These are phyloP conservation scores for Neopestalotiopsis clavispora DNA, from an alignment of 2,329 filamentous ascomycete species.

Conservation along the genomic window DNA sequence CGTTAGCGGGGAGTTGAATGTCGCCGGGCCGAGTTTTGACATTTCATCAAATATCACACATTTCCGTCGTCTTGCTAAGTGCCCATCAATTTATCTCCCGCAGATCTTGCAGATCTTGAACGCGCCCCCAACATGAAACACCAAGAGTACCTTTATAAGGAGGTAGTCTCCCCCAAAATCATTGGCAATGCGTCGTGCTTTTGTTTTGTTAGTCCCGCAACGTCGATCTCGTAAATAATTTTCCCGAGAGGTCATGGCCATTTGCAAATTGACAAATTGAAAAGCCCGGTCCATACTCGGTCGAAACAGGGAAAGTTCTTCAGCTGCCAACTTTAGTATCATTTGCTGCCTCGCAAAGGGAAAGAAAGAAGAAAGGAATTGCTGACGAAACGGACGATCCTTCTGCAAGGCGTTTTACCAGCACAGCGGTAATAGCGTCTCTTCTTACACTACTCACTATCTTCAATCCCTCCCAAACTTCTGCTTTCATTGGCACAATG, in stretches of 20 bases:
- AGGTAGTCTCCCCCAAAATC: neutral
- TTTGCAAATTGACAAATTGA: neutral
- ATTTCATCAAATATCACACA: neutral
- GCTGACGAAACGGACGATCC: neutral
- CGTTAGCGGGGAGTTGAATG: neutral
- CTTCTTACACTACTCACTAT: neutral
- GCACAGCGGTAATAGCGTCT: neutral
- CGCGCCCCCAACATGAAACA: neutral
- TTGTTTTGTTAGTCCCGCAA: neutral
- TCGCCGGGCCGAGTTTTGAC: neutral
- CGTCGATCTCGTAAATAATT: neutral
- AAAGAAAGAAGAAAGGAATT: neutral
- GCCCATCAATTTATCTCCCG: neutral
- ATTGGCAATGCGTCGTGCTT: neutral
- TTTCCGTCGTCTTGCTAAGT: neutral
- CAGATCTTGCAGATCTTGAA: neutral
- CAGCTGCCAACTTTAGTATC: neutral
- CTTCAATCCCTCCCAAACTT: neutral
- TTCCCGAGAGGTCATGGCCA: too few relatives aligned
- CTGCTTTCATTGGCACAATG: too few relatives aligned
- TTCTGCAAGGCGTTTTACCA: neutral
- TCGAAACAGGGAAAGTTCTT: neutral
- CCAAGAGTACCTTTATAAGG: neutral
- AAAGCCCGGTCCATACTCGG: neutral
- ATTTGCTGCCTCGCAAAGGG: neutral